Conservation (phyloP, 768 basidiomycete species). For the Boletus rufocinnamomeus region DNA sequence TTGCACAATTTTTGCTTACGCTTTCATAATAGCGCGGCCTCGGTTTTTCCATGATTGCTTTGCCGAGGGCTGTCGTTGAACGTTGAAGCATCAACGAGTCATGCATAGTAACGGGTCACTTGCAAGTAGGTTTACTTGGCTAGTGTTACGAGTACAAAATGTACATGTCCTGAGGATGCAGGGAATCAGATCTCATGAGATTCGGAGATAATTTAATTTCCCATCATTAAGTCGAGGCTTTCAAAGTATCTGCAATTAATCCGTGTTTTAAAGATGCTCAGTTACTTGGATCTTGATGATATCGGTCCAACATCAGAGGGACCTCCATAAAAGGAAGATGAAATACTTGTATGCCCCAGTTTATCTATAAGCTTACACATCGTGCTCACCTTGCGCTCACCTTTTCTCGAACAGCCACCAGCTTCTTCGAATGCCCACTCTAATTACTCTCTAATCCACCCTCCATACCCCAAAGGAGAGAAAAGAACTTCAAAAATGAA, state of each 20-base stretch:
- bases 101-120: background rate
- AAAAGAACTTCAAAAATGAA: background rate
- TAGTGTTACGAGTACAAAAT: background rate
- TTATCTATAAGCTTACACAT: background rate
- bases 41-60: too few relatives aligned
- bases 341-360: background rate
- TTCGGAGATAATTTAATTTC: too few relatives aligned
- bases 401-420: background rate
- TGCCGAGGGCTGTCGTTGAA: too few relatives aligned
- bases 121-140: too few relatives aligned
- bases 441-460: background rate
- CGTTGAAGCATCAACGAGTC: background rate
- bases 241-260: background rate
- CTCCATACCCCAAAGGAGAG: background rate
- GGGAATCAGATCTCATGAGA: too few relatives aligned
- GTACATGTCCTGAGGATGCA: background rate
- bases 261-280: too few relatives aligned
- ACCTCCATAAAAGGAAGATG: constrained; percentile 20
- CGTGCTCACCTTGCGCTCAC: constrained; percentile 4
- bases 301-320: background rate
- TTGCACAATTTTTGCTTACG: too few relatives aligned
- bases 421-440: background rate
- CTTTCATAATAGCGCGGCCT: too few relatives aligned
- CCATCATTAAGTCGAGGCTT: too few relatives aligned
- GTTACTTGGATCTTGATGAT: background rate